A percentile compares a stretch with the other conserved stretches of the same genome.
Conservation (phyloP, 805 yeast genomes). For the Candida patagonica region DNA sequence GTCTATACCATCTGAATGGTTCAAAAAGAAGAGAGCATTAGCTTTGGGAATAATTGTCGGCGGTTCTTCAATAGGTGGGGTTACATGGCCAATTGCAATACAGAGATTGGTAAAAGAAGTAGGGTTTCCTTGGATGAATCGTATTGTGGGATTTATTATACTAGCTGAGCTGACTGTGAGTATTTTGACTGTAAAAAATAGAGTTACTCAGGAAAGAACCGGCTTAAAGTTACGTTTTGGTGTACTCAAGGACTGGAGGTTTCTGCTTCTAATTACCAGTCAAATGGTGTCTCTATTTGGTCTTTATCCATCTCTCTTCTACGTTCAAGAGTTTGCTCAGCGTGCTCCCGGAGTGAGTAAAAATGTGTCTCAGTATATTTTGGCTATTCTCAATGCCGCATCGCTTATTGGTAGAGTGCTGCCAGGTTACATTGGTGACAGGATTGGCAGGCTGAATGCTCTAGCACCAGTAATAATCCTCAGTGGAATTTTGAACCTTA, state of each 20-base stretch:
- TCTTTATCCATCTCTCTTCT: slow-evolving; percentile 26
- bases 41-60: slow-evolving; percentile 41
- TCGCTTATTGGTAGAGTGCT: slow-evolving; percentile 41
- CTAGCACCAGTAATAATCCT: slow-evolving; percentile 23
- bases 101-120: slow-evolving; percentile 33
- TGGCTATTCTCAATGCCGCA: slow-evolving; percentile 26
- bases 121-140: slow-evolving; percentile 47
- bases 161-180: slow-evolving; percentile 10
- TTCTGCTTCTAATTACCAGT: slow-evolving; percentile 14
- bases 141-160: slow-evolving; percentile 38
- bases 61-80: slow-evolving; percentile 46
- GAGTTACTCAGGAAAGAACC: slow-evolving; percentile 7
- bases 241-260: slow-evolving; percentile 20
- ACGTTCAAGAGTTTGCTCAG: slow-evolving; percentile 22
- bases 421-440: slow-evolving; percentile 41
- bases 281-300: slow-evolving; percentile 17
- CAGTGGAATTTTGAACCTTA: slow-evolving; percentile 25
- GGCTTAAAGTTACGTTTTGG: slow-evolving; percentile 12
- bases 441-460: slow-evolving; percentile 37
- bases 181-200: slow-evolving; percentile 2
- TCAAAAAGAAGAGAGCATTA: slow-evolving; percentile 35
- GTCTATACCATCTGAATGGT: slow-evolving; percentile 41
- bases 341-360: slow-evolving; percentile 11
- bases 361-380: slow-evolving; percentile 18
- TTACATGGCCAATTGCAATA: slow-evolving; percentile 37